A percentile compares a stretch with the other conserved stretches of the same genome.
Conservation (phyloP, 305 asterid species). For the Vinca major region DNA sequence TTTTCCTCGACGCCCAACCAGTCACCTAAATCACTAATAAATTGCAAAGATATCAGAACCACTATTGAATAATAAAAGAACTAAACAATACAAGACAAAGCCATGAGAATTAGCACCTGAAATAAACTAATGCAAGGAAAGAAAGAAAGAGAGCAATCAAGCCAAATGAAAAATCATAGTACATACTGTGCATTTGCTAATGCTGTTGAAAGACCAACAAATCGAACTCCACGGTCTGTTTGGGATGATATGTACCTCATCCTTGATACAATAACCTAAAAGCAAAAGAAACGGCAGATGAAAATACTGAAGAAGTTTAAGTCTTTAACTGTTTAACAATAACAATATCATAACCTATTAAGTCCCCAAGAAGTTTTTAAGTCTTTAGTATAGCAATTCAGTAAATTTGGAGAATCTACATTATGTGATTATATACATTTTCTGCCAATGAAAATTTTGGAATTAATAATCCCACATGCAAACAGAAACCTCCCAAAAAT, state of each 20-base stretch:
- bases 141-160: not conserved
- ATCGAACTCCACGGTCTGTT: constrained; percentile 82
- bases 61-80: not conserved
- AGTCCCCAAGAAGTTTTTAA: not conserved
- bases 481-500: not conserved
- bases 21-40: constrained; percentile 81
- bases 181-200: constrained; percentile 94
- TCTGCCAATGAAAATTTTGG: not conserved
- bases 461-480: not conserved
- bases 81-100: not conserved
- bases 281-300: constrained; percentile 9
- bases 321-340: not conserved
- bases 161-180: constrained; percentile 9
- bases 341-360: too few relatives aligned
- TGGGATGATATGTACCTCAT: constrained; percentile 99
- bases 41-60: constrained; percentile 12
- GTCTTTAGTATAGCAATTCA: not conserved
- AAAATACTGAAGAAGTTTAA: constrained; percentile 9
- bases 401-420: not conserved
- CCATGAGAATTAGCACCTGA: not conserved
- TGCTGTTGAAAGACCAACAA: constrained; percentile 97
- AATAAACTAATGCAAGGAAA: not conserved
- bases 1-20: constrained; percentile 96
- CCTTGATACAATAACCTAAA: constrained; percentile 93
- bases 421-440: not conserved